Percentiles rank a stretch among this genome's conserved stretches.
phyloP scores from a whole-genome alignment of 2,329 filamentous ascomycete genomes.

The Botrytis paeoniae region DNA sequence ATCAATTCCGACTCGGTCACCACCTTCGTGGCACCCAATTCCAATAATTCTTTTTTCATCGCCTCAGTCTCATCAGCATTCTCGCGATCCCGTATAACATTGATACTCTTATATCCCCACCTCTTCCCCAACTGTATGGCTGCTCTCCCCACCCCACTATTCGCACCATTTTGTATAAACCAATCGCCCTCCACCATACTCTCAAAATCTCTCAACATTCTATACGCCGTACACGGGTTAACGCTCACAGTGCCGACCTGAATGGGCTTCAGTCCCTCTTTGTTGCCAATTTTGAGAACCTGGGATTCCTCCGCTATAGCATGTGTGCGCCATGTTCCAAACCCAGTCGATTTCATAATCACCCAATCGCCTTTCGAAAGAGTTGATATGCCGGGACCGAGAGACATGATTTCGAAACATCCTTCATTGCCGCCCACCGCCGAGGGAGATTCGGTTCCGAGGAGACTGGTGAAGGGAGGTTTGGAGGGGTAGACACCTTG shows the following conservation, averaged over 20 bases:
- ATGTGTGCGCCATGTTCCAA: slow-evolving; percentile 95
- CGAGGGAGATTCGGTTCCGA: slow-evolving; percentile 74
- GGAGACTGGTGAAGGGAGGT: slow-evolving; percentile 69
- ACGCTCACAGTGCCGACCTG: slow-evolving; percentile 88
- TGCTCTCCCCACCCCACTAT: slow-evolving; percentile 85
- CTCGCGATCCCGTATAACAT: slow-evolving; percentile 74
- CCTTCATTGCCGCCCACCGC: slow-evolving; percentile 89
- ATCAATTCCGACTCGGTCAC: slow-evolving; percentile 50
- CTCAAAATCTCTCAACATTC: slow-evolving; percentile 82
- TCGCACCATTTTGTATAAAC: slow-evolving; percentile 97
- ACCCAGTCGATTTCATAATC: slow-evolving; percentile 76
- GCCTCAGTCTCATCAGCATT: slow-evolving; percentile 61
- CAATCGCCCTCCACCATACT: slow-evolving; percentile 71
- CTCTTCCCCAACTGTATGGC: slow-evolving; percentile 82
- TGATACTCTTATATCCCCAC: slow-evolving; percentile 90
- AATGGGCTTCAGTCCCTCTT: slow-evolving; percentile 64
- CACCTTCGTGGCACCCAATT: slow-evolving; percentile 53
- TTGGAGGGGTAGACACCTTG: slow-evolving; percentile 93
- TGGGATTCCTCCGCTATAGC: slow-evolving; percentile 61
- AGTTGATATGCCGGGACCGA: slow-evolving; percentile 55
- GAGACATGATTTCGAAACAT: slow-evolving; percentile 80
- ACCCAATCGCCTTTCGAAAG: slow-evolving; percentile 81
- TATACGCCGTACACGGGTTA: slow-evolving; percentile 92
- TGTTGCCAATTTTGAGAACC: slow-evolving; percentile 68
- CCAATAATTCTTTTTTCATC: slow-evolving; percentile 58